These are phyloP conservation scores for Phaeotremella skinneri DNA, from an alignment of 768 basidiomycete species.

Conservation along the genomic window DNA sequence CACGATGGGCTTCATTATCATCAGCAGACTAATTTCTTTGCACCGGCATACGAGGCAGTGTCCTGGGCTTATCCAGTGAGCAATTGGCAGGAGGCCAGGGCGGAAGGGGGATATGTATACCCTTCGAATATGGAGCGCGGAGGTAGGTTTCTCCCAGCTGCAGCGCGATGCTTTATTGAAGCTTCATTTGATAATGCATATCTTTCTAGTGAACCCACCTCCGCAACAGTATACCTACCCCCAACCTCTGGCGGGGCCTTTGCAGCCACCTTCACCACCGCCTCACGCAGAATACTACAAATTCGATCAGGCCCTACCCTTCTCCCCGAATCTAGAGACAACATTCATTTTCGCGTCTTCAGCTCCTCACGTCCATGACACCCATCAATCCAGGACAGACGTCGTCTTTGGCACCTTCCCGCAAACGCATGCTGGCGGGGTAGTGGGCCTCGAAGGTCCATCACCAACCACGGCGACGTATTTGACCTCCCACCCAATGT, in stretches of 20 bases:
- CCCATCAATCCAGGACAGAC: not conserved
- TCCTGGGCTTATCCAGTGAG: not conserved
- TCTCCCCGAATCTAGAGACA: constrained; percentile 23
- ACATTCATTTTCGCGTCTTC: constrained; percentile 1
- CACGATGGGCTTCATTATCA: constrained; percentile 1
- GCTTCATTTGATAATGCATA: not conserved
- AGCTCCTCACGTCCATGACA: constrained; percentile 3
- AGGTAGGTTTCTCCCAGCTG: not conserved
- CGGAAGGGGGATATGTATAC: not conserved
- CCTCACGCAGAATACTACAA: constrained; percentile 17
- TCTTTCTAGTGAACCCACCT: not conserved
- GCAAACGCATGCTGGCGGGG: not conserved
- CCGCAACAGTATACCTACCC: constrained; percentile 6
- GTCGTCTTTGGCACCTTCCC: not conserved
- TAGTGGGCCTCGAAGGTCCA: not conserved
- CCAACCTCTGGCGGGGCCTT: constrained; percentile 7
- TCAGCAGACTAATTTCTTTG: constrained; percentile 1
- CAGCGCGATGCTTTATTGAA: not conserved
- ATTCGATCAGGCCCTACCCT: constrained; percentile 36
- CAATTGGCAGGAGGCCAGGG: not conserved
- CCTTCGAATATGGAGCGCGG: not conserved
- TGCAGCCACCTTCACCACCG: constrained; percentile 1
- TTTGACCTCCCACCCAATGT: constrained; percentile 1
- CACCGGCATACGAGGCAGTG: not conserved
- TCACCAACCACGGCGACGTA: not conserved